A percentile compares a stretch with the other conserved stretches of the same genome.
Conservation (phyloP, 2,329 filamentous ascomycete species). For the Alternaria sp. region DNA sequence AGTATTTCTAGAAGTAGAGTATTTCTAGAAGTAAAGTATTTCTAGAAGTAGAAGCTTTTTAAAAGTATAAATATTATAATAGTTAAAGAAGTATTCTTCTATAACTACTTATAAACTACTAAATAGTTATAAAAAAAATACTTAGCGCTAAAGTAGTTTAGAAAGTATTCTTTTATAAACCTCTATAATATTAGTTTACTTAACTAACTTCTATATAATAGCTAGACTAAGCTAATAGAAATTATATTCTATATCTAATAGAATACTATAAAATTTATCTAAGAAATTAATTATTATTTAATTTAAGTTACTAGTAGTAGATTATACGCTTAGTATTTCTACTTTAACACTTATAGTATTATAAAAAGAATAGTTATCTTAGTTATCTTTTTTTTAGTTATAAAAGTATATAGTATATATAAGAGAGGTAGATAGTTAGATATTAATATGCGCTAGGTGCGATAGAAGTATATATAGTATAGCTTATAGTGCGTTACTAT, state of each 20-base stretch:
- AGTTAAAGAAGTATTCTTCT: background rate
- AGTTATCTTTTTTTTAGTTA: background rate
- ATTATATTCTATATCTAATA: constrained; percentile 1
- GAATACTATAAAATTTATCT: constrained; percentile 6
- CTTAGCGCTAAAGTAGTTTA: background rate
- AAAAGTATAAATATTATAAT: background rate
- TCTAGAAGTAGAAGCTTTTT: background rate
- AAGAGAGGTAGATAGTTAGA: background rate
- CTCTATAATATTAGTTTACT: background rate
- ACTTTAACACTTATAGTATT: background rate
- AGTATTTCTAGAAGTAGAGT: background rate
- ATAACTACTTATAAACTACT: constrained; percentile 1
- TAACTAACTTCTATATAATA: background rate
- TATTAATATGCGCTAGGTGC: background rate
- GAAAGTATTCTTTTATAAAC: constrained; percentile 2
- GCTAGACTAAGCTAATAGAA: background rate
- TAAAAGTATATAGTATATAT: background rate
- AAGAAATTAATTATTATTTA: background rate
- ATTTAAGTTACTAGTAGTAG: background rate
- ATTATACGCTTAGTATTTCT: background rate
- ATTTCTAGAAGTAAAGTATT: background rate
- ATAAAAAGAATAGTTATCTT: background rate
- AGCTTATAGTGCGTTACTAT: background rate
- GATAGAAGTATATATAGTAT: background rate
- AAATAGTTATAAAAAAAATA: background rate